A percentile compares a stretch with the other conserved stretches of the same genome.
phyloP scores from a whole-genome alignment of 176 grass and related monocot species.

The Rhynchospora breviuscula region DNA sequence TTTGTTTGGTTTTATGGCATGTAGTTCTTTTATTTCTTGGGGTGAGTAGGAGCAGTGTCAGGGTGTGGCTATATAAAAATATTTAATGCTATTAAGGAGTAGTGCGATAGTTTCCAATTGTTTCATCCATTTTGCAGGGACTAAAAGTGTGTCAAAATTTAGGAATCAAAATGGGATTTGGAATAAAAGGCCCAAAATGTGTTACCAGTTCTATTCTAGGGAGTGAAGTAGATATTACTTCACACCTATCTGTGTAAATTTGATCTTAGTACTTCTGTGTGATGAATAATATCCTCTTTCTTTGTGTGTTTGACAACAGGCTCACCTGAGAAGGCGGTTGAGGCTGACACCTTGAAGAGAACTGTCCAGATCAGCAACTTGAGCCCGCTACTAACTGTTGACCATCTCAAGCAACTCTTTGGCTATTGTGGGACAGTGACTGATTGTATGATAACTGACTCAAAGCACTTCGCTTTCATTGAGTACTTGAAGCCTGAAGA shows the following conservation, averaged over 20 bases:
- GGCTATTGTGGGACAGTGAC: slow-evolving; percentile 74
- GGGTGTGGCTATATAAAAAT: neutral
- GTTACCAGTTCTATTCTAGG: neutral
- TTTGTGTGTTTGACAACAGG: slow-evolving; percentile 35
- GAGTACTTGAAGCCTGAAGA: slow-evolving; percentile 84
- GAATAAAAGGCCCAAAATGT: neutral
- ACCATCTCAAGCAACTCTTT: slow-evolving; percentile 91
- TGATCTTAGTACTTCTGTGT: neutral
- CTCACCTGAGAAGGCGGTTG: slow-evolving; percentile 40
- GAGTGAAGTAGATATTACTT: neutral
- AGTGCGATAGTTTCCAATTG: neutral
- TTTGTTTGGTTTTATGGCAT: neutral
- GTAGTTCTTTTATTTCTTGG: neutral
- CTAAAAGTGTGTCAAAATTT: neutral
- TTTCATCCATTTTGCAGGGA: neutral
- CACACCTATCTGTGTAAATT: neutral
- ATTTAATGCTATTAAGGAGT: neutral
- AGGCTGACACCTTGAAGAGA: slow-evolving; percentile 63
- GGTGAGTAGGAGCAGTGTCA: neutral
- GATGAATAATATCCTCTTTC: neutral
- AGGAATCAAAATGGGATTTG: neutral
- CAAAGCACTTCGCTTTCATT: slow-evolving; percentile 82
- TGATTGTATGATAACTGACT: slow-evolving; percentile 75
- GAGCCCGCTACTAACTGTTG: slow-evolving; percentile 64
- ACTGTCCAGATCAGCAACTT: slow-evolving; percentile 94